Evolutionary conservation across 441 rosid species (phyloP).

Genomic region (Theobroma grandiflorum): DNA sequence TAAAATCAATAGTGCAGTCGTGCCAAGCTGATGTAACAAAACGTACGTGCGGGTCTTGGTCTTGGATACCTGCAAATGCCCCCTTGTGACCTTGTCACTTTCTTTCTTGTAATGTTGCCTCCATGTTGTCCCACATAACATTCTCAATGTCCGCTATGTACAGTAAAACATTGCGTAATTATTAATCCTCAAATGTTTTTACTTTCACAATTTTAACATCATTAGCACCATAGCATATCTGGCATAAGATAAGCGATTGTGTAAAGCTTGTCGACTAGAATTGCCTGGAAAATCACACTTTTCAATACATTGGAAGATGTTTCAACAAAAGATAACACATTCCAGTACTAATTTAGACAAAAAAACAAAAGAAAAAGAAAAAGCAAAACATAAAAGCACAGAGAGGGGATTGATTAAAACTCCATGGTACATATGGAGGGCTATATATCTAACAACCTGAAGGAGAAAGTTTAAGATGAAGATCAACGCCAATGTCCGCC

Average conservation of each 20-base stretch:
- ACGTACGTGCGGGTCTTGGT: background rate
- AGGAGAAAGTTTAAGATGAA: conserved; percentile 62
- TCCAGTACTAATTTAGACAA: background rate
- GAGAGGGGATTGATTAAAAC: background rate
- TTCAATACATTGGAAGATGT: background rate
- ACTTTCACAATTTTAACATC: background rate
- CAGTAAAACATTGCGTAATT: background rate
- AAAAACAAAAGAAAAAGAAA: background rate
- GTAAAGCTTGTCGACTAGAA: background rate
- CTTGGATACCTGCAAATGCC: conserved; percentile 5
- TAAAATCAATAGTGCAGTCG: background rate
- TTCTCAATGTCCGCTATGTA: background rate
- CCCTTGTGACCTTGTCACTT: conserved; percentile 3
- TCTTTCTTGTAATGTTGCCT: background rate
- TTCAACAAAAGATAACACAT: background rate
- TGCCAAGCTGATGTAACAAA: background rate
- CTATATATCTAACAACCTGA: conserved; percentile 28
- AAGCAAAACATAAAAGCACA: background rate
- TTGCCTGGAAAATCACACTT: background rate
- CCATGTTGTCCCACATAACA: conserved; percentile 7
- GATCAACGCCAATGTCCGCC: conserved; percentile 48
- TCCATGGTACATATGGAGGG: too few species aligned
- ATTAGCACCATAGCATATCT: background rate
- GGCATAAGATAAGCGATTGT: background rate
- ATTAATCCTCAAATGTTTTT: background rate